Evolutionary conservation across 2,329 filamentous ascomycete genomes (phyloP).

Genomic region (Penicillium janthinellum): DNA sequence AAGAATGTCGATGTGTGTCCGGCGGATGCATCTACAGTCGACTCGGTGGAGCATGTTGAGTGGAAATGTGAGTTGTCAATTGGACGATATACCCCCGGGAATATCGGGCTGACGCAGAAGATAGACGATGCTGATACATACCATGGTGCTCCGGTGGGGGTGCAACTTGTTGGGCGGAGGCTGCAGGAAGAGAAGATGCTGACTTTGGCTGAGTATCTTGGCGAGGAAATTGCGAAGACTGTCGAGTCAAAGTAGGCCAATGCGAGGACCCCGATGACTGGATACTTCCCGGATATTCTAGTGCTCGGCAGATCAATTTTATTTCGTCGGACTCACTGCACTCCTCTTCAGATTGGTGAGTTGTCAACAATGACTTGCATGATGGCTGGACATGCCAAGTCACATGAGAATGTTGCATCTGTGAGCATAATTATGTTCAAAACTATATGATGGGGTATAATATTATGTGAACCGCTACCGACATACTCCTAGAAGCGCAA

Average conservation of each 20-base stretch:
- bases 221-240: slow-evolving; percentile 21
- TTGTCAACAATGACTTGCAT: not conserved
- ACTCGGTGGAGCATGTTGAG: slow-evolving; percentile 49
- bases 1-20: slow-evolving; percentile 51
- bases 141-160: slow-evolving; percentile 50
- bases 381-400: not conserved
- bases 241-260: not conserved
- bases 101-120: slow-evolving; percentile 5
- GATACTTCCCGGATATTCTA: not conserved
- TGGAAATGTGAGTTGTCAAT: slow-evolving; percentile 49
- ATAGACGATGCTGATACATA: slow-evolving; percentile 53
- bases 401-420: not conserved
- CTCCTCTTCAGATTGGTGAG: not conserved
- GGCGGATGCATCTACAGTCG: slow-evolving; percentile 44
- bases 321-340: not conserved
- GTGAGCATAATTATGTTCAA: not conserved
- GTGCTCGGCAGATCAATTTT: not conserved
- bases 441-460: not conserved
- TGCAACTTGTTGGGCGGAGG: slow-evolving; percentile 54
- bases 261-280: not conserved
- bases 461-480: not conserved
- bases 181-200: slow-evolving; percentile 56
- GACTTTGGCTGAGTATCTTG: slow-evolving; percentile 47
- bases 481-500: not conserved
- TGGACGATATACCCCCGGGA: not conserved